Percentiles rank a stretch among this genome's conserved stretches.
These are phyloP conservation scores for Yamadazyma dendronema DNA, from an alignment of 1,139 yeast species.

Conservation along the genomic window DNA sequence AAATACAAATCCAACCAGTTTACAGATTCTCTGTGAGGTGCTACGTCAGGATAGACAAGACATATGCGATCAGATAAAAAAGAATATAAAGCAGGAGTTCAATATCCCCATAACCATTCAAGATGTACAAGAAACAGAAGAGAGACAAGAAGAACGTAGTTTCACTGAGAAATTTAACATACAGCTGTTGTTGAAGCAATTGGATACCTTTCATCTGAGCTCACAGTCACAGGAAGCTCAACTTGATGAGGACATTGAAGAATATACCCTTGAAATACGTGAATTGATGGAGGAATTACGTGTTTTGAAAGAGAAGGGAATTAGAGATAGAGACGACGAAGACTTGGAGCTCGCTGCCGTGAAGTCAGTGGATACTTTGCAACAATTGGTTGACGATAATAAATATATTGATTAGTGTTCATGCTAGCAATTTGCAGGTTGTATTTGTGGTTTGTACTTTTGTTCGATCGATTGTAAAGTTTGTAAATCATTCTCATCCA, in stretches of 20 bases:
- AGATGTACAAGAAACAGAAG: slow-evolving; percentile 11
- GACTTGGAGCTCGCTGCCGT: not conserved
- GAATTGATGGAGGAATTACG: slow-evolving; percentile 5
- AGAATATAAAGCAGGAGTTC: slow-evolving; percentile 20
- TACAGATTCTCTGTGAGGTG: slow-evolving; percentile 9
- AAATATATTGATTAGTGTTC: no score
- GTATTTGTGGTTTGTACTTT: slow-evolving; percentile 2
- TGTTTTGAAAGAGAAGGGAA: slow-evolving; percentile 6
- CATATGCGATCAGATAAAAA: slow-evolving; percentile 13
- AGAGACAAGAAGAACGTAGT: slow-evolving; percentile 1
- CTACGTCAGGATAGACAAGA: slow-evolving; percentile 20
- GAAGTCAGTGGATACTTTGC: not conserved
- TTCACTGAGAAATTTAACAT: slow-evolving; percentile 2
- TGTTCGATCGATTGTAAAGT: slow-evolving; percentile 11
- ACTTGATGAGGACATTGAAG: slow-evolving; percentile 17
- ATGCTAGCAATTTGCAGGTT: no score
- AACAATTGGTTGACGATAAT: not conserved
- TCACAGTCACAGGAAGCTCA: slow-evolving; percentile 11
- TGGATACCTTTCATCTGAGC: slow-evolving; percentile 14
- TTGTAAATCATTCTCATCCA: slow-evolving; percentile 25
- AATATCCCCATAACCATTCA: slow-evolving; percentile 19
- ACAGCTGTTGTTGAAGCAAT: slow-evolving; percentile 13
- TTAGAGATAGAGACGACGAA: not conserved
- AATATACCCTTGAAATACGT: slow-evolving; percentile 19
- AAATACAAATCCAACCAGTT: slow-evolving; percentile 11